Conservation (phyloP, 2,329 filamentous ascomycete genomes). For the Colletotrichum euphorbiae region DNA sequence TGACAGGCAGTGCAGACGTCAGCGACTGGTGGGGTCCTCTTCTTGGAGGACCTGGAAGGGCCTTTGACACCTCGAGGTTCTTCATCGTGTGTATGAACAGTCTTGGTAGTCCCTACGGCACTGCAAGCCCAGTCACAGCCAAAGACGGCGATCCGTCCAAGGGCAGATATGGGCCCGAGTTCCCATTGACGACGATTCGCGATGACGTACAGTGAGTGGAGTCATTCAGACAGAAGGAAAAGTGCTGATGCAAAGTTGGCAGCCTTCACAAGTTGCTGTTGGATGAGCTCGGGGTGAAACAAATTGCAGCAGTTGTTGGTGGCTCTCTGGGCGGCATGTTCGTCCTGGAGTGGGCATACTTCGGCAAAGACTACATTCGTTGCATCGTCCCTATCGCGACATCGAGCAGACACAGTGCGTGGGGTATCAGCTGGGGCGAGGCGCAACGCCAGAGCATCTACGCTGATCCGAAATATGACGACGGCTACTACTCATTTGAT, state of each 20-base stretch:
- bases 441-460: slow-evolving; percentile 95
- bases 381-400: slow-evolving; percentile 87
- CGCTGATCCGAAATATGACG: slow-evolving; percentile 97
- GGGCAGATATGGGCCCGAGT: slow-evolving; percentile 91
- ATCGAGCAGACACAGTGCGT: slow-evolving; percentile 85
- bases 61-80: slow-evolving; percentile 85
- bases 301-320: slow-evolving; percentile 82
- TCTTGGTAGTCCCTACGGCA: slow-evolving; percentile 86
- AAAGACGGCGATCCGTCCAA: slow-evolving; percentile 82
- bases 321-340: slow-evolving; percentile 92
- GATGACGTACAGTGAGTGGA: slow-evolving; percentile 88
- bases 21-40: slow-evolving; percentile 91
- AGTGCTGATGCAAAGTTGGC: slow-evolving; percentile 25
- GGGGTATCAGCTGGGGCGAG: slow-evolving; percentile 92
- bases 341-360: slow-evolving; percentile 91
- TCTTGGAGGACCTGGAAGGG: slow-evolving; percentile 80
- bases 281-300: slow-evolving; percentile 82
- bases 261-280: slow-evolving; percentile 84
- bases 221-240: background rate
- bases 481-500: slow-evolving; percentile 91
- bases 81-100: slow-evolving; percentile 91
- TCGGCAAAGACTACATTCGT: slow-evolving; percentile 86
- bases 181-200: slow-evolving; percentile 92
- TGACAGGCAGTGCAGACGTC: slow-evolving; percentile 88
- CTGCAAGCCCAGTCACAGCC: slow-evolving; percentile 87